Conservation (phyloP, 176 grass and related monocot genomes). For the Lolium rigidum region DNA sequence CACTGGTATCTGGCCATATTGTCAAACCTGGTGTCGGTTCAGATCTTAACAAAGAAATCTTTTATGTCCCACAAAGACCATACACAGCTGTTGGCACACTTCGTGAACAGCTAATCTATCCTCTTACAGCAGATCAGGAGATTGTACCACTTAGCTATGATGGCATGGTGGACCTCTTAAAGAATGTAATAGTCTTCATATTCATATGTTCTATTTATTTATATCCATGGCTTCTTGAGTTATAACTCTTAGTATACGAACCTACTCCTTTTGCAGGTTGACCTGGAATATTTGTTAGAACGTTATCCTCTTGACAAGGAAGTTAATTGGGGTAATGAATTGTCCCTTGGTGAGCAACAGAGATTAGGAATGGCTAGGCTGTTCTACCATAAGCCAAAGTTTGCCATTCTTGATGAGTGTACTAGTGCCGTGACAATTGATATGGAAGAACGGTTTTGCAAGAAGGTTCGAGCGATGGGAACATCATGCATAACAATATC, state of each 20-base stretch:
- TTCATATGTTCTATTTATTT: constrained; percentile 19
- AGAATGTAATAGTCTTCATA: constrained; percentile 74
- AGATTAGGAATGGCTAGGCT: constrained; percentile 98
- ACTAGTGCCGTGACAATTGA: constrained; percentile 97
- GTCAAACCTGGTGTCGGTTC: constrained; percentile 98
- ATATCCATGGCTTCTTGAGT: constrained; percentile 27
- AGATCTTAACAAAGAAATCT: constrained; percentile 99
- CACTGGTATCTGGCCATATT: constrained; percentile 95
- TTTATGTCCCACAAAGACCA: constrained; percentile 98
- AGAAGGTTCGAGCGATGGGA: constrained; percentile 93
- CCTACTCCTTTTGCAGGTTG: constrained; percentile 72
- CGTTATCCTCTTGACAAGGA: constrained; percentile 96
- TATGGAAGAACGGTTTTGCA: constrained; percentile 99
- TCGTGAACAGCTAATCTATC: constrained; percentile 97
- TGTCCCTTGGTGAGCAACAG: constrained; percentile 99
- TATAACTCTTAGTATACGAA: constrained; percentile 37
- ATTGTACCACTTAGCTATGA: constrained; percentile 73
- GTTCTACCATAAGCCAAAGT: constrained; percentile 98
- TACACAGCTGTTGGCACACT: constrained; percentile 99
- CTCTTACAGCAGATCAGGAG: constrained; percentile 86
- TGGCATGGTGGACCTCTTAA: constrained; percentile 92
- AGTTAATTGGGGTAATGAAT: constrained; percentile 97
- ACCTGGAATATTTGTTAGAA: constrained; percentile 93
- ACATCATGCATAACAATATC: constrained; percentile 99
- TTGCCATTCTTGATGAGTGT: constrained; percentile 99